Percentiles rank a stretch among this genome's conserved stretches.
phyloP scores from a whole-genome alignment of 163 green algal genomes.

The Prototheca stagnorum region DNA sequence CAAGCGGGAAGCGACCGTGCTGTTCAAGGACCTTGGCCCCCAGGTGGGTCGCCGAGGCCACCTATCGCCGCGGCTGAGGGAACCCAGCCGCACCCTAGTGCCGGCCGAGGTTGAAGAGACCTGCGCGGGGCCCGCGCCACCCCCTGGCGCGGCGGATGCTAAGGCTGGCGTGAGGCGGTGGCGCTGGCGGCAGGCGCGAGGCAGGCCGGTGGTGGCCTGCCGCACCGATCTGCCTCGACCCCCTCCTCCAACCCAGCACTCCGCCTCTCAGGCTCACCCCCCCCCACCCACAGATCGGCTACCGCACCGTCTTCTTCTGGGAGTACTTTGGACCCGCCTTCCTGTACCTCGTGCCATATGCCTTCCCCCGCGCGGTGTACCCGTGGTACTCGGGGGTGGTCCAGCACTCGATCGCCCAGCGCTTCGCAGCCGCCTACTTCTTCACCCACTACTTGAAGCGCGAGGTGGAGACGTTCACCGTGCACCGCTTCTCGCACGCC shows the following conservation, averaged over 20 bases:
- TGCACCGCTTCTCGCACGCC: slow-evolving; percentile 89
- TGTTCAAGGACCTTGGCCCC: slow-evolving; percentile 91
- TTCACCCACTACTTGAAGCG: slow-evolving; percentile 90
- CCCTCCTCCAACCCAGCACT: too few species aligned
- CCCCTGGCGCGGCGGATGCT: too few species aligned
- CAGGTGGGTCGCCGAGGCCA: slow-evolving; percentile 34
- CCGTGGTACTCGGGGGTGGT: slow-evolving; percentile 4
- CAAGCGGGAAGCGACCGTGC: slow-evolving; percentile 35
- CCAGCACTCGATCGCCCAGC: slow-evolving; percentile 47
- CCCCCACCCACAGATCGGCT: slow-evolving; percentile 93
- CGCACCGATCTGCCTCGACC: too few species aligned
- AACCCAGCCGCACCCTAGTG: too few species aligned
- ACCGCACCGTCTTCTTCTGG: slow-evolving; percentile 91
- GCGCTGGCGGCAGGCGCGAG: too few species aligned
- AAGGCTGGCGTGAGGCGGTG: too few species aligned
- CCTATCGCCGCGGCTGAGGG: too few species aligned
- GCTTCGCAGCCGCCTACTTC: slow-evolving; percentile 75
- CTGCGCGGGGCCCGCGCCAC: too few species aligned
- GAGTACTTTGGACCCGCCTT: slow-evolving; percentile 93
- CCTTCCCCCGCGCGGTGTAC: slow-evolving; percentile 60
- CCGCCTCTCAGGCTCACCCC: too few species aligned
- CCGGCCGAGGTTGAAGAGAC: too few species aligned
- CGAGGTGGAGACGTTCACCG: slow-evolving; percentile 83
- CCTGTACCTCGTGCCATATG: slow-evolving; percentile 88
- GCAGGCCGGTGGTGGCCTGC: too few species aligned